Evolutionary conservation across 352 stramenopile species (phyloP), one percentile per base, ranked within the genome.

Genomic region (Pythium utonaiense): DNA sequence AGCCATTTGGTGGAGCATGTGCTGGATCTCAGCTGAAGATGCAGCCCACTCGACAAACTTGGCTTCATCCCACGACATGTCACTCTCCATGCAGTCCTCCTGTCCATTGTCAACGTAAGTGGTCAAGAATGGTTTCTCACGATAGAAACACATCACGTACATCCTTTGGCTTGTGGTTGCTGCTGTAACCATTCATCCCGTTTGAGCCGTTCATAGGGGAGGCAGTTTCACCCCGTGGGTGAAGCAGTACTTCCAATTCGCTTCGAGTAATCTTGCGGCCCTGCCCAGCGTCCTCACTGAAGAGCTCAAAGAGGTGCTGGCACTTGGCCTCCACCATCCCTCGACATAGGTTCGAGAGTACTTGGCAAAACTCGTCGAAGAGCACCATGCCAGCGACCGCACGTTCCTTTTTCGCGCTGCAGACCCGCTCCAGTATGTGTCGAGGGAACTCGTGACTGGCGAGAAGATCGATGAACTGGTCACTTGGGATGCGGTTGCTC

Each of bases 291-390:
- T 66, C 0, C 51, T 73, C 17, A 36, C 73, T 75, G 54, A 82
- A 89, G 38, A 95, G 73, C 16, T 70, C 57, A 58, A 93, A 91
- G 2, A 95, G 31, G 53, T 80, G 69, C 45, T 19, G 54, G 52
- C 61, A 84, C 51, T 61, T 81, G 14, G 72, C 53, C 3, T 82
- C 62, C 8, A 21, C 62, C 8, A 70, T 76, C 10, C 78, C 82
- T n/a, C 83, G 72, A 48, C 78, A 91, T 45, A 85, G 89, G 30
- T 90, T 64, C 9, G 86, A 92, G 17, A 93, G 57, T 33, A 95
- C 84, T 33, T 80, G 67, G 60, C 86, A 95, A 41, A 95, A 93
- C 53, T 91, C 80, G 34, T 92, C 79, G 69, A 95, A 93, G 16
- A 86, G 64, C 58, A 93, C 74, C 25, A 88, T 55, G 3, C 85